Conservation (phyloP, 2,329 filamentous ascomycete genomes). For the Talaromyces sp. region DNA sequence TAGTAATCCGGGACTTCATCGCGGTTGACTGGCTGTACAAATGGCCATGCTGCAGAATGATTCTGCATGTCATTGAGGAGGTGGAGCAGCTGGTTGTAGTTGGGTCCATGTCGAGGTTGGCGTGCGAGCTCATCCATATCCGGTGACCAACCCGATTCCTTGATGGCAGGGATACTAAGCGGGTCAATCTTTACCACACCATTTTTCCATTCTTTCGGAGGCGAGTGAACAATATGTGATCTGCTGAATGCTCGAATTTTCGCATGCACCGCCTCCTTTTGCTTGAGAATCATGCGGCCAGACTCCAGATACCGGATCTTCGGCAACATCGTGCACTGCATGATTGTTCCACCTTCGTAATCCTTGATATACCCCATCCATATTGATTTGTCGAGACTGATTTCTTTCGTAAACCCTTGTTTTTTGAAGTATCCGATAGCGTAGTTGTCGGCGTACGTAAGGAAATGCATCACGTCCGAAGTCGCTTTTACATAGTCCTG, state of each 20-base stretch:
- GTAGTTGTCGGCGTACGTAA: slow-evolving; percentile 98
- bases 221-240: slow-evolving; percentile 79
- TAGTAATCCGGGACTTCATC: slow-evolving; percentile 99
- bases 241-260: slow-evolving; percentile 92
- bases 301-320: slow-evolving; percentile 90
- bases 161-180: slow-evolving; percentile 81
- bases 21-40: slow-evolving; percentile 85
- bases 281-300: slow-evolving; percentile 91
- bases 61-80: slow-evolving; percentile 95
- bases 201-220: slow-evolving; percentile 81
- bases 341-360: slow-evolving; percentile 97
- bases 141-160: slow-evolving; percentile 87
- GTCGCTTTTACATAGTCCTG: slow-evolving; percentile 93
- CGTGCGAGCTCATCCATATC: slow-evolving; percentile 97
- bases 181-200: slow-evolving; percentile 75
- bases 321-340: slow-evolving; percentile 98
- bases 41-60: slow-evolving; percentile 89
- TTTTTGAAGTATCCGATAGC: slow-evolving; percentile 99
- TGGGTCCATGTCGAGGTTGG: slow-evolving; percentile 90
- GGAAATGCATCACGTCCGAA: slow-evolving; percentile 94
- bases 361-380: slow-evolving; percentile 99
- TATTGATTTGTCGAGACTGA: slow-evolving; percentile 79
- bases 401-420: slow-evolving; percentile 98
- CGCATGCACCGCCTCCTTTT: slow-evolving; percentile 90
- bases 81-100: slow-evolving; percentile 90